A percentile compares a stretch with the other conserved stretches of the same genome.
Conservation (phyloP, 495 filamentous ascomycete species). For the Aspergillus indologenus region DNA sequence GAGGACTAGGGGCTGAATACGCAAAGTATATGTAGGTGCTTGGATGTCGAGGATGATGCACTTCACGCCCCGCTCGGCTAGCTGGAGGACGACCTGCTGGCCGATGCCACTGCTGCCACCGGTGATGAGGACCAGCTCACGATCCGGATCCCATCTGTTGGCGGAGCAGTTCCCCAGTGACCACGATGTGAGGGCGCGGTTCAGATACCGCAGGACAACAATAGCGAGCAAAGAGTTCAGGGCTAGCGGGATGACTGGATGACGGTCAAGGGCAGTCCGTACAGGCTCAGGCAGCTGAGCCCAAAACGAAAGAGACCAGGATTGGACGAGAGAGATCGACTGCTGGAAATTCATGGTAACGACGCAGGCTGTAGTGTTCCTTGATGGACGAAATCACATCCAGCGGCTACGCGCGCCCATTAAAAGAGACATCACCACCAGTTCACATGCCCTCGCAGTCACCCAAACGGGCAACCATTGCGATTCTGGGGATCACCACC, state of each 20-base stretch:
- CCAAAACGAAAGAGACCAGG: slow-evolving; percentile 31
- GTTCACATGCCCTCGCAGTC: background rate
- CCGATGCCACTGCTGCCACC: slow-evolving; percentile 59
- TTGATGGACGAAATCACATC: background rate
- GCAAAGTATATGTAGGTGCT: slow-evolving; percentile 33
- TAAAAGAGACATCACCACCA: background rate
- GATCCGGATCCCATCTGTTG: slow-evolving; percentile 39
- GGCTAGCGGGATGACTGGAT: slow-evolving; percentile 31
- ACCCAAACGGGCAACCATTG: background rate
- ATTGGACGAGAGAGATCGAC: slow-evolving; percentile 21
- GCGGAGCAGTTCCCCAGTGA: slow-evolving; percentile 50
- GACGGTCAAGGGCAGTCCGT: slow-evolving; percentile 23
- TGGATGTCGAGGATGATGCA: slow-evolving; percentile 52
- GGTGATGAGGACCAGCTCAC: slow-evolving; percentile 56
- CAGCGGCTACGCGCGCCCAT: background rate
- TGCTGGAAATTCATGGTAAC: background rate
- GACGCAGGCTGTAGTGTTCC: background rate
- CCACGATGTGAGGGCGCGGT: slow-evolving; percentile 39
- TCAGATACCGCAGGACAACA: slow-evolving; percentile 38
- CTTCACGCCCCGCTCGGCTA: slow-evolving; percentile 45
- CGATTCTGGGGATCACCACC: background rate
- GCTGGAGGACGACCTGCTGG: slow-evolving; percentile 43
- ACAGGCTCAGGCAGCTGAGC: slow-evolving; percentile 27
- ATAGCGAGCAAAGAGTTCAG: slow-evolving; percentile 31
- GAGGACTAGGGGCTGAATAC: slow-evolving; percentile 9